Conservation (phyloP, 257 asterid species). For the Oldenlandia corymbosa region DNA sequence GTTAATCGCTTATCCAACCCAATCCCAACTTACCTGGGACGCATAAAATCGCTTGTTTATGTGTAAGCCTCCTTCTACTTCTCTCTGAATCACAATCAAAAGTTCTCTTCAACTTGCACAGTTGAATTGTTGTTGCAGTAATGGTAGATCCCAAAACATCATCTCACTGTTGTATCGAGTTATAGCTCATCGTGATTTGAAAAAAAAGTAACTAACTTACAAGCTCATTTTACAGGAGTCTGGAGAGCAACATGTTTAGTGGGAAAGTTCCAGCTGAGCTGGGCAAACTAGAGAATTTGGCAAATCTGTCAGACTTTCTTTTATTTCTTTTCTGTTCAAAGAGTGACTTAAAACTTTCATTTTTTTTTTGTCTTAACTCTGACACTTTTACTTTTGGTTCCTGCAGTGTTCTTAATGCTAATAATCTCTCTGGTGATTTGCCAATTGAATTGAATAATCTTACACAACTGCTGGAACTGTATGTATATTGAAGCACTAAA, state of each 20-base stretch:
- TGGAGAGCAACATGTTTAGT: constrained; percentile 49
- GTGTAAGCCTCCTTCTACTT: constrained; percentile 28
- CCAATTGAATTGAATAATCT: constrained; percentile 40
- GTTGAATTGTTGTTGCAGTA: too few relatives aligned
- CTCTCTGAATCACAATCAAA: constrained; percentile 6
- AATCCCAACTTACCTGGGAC: constrained; percentile 53
- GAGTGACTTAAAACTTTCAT: neutral
- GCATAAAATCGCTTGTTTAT: constrained; percentile 32
- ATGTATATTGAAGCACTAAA: constrained; percentile 20
- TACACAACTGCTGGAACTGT: constrained; percentile 41
- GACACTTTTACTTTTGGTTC: neutral
- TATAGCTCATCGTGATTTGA: too few relatives aligned
- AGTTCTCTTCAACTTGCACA: too few relatives aligned
- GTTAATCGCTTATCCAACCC: constrained; percentile 56
- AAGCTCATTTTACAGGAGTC: constrained; percentile 40
- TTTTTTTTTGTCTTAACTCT: neutral
- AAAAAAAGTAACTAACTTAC: neutral
- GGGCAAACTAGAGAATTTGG: constrained; percentile 50
- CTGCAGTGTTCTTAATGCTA: constrained; percentile 43
- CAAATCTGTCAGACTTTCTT: constrained; percentile 30
- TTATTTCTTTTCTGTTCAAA: neutral
- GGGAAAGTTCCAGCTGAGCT: constrained; percentile 55
- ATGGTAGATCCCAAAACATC: too few relatives aligned
- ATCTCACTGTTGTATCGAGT: neutral
- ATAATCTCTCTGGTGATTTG: constrained; percentile 39